Conservation (phyloP, 495 filamentous ascomycete species). For the Hypoxylon cercidicola region DNA sequence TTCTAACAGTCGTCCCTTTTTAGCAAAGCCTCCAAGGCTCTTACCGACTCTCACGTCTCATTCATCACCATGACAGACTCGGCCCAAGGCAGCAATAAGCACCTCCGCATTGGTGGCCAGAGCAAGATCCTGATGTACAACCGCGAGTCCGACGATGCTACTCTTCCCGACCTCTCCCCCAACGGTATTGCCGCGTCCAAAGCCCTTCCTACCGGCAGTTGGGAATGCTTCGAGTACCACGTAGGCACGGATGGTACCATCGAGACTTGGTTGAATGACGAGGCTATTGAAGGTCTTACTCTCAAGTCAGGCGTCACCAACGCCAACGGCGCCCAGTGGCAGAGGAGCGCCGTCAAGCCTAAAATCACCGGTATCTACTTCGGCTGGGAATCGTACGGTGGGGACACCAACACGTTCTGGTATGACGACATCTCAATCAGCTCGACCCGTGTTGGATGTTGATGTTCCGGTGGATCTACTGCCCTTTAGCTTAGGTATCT, state of each 20-base stretch:
- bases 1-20: constrained; percentile 40
- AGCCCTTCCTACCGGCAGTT: constrained; percentile 57
- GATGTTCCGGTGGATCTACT: too few species aligned
- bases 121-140: constrained; percentile 68
- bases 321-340: constrained; percentile 62
- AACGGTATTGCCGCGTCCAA: constrained; percentile 63
- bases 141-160: constrained; percentile 69
- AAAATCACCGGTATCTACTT: constrained; percentile 66
- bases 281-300: constrained; percentile 60
- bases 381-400: constrained; percentile 69
- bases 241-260: constrained; percentile 63
- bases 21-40: constrained; percentile 63
- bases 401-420: constrained; percentile 68
- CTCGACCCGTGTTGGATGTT: constrained; percentile 59
- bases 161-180: constrained; percentile 66
- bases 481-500: too few species aligned
- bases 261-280: constrained; percentile 67
- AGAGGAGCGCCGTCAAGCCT: constrained; percentile 56
- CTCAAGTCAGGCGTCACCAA: constrained; percentile 55
- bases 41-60: constrained; percentile 64
- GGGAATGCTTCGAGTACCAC: constrained; percentile 69
- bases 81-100: constrained; percentile 62
- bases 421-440: constrained; percentile 63
- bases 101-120: constrained; percentile 68
- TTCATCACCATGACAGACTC: constrained; percentile 71